Evolutionary conservation across 2,329 filamentous ascomycete genomes (phyloP), one percentile per base, ranked within the genome.

Genomic region (Fusarium mangiferae): DNA sequence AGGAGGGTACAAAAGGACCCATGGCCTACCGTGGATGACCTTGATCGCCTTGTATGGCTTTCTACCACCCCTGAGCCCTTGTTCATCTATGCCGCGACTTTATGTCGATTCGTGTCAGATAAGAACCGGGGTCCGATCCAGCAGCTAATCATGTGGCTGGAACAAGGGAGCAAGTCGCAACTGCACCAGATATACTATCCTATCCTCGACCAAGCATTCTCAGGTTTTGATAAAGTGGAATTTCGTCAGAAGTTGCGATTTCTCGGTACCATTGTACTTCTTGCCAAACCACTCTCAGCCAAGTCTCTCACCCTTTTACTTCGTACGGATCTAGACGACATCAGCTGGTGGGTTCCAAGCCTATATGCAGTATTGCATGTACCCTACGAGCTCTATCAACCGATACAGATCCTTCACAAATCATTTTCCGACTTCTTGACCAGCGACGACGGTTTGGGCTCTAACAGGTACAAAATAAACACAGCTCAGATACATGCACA

Each of bases 221-320:
- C 0, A 7, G 41, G 41, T 0, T 44, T 44, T 18, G n/a, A 18
- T 7, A n/a, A 44, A 5, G 2, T 7, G 0, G 41, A 44, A n/a
- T 44, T 44, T 7, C 9, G 1, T 18, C 41, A 24, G 0, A 44
- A 44, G 10, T 1, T 18, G 18, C 15, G 10, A 4, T 44, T 24
- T 44, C n/a, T 44, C 0, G 41, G 41, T 44, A 24, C n/a, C 6
- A 7, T 44, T 24, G 10, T 44, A 44, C 41, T 44, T 24, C 41
- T 44, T 7, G 41, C 15, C 10, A 44, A 15, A 8, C 41, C 41
- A 17, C n/a, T 44, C 0, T 44, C n/a, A 44, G n/a, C 41, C 6
- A 24, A 44, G 15, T 44, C 41, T 24, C n/a, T 44, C 2, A 24
- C 41, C 6, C 15, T 24, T 0, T 12, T 44, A 44, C 41, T 24